Evolutionary conservation across 768 basidiomycete species (phyloP).

Genomic region (Termitomyces heimii): DNA sequence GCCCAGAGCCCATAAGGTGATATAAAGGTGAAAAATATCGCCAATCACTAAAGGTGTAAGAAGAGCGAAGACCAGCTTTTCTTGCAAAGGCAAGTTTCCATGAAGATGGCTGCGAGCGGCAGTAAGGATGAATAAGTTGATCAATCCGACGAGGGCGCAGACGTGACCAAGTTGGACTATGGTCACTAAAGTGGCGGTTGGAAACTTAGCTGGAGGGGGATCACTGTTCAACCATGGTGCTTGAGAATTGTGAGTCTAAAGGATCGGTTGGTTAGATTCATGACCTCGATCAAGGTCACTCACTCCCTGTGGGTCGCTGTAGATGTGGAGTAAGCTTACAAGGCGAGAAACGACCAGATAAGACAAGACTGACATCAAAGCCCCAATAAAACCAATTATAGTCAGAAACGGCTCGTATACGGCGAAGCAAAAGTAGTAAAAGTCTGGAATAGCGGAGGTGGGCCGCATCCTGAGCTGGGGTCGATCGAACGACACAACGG

Average conservation of each 20-base stretch:
- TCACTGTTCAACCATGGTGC: constrained; percentile 60
- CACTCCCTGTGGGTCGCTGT: constrained; percentile 59
- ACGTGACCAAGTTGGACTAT: constrained; percentile 74
- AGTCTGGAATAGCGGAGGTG: constrained; percentile 60
- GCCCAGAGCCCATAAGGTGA: constrained; percentile 76
- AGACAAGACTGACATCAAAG: constrained; percentile 35
- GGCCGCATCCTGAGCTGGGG: constrained; percentile 28
- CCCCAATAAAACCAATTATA: constrained; percentile 57
- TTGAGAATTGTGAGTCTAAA: constrained; percentile 66
- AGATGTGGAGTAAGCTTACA: constrained; percentile 6
- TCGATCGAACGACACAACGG: constrained; percentile 1
- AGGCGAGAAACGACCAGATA: neutral
- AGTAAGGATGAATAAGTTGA: constrained; percentile 64
- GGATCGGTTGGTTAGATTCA: constrained; percentile 1
- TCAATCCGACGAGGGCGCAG: constrained; percentile 64
- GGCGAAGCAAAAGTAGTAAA: constrained; percentile 71
- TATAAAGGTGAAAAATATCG: constrained; percentile 57
- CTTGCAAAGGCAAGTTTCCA: constrained; percentile 57
- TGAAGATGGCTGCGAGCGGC: constrained; percentile 56
- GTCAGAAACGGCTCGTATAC: constrained; percentile 70
- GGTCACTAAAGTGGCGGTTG: constrained; percentile 62
- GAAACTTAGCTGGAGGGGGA: constrained; percentile 43
- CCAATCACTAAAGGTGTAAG: constrained; percentile 66
- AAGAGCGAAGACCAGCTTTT: constrained; percentile 60
- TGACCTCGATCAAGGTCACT: constrained; percentile 15